Percentiles rank a stretch among this genome's conserved stretches.
Evolutionary conservation across 805 yeast genomes (phyloP).

Genomic region (Tetrapisispora namnaoensis): DNA sequence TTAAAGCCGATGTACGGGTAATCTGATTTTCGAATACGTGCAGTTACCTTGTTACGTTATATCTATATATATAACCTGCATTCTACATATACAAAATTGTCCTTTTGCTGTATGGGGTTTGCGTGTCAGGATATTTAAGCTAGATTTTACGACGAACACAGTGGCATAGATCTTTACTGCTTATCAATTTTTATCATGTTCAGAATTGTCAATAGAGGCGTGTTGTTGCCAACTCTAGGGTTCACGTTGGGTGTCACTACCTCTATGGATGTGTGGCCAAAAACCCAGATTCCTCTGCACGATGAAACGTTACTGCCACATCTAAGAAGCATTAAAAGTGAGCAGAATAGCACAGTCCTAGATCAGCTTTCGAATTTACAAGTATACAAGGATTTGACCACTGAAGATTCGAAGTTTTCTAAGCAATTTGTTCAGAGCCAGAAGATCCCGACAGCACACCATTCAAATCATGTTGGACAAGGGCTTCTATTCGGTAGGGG

Average conservation of each 20-base stretch:
- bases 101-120: too few species aligned
- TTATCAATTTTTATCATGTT: not conserved
- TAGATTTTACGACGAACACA: too few species aligned
- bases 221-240: conserved; percentile 25
- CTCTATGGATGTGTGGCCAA: conserved; percentile 28
- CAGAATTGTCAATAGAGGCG: conserved; percentile 7
- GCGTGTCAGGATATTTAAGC: too few species aligned
- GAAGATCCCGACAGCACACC: conserved; percentile 49
- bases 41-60: too few species aligned
- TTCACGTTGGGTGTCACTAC: conserved; percentile 21
- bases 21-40: too few species aligned
- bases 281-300: conserved; percentile 12
- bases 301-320: conserved; percentile 7
- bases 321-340: conserved; percentile 8
- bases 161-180: not conserved
- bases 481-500: conserved; percentile 64
- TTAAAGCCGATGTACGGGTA: too few species aligned
- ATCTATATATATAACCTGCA: too few species aligned
- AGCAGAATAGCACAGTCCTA: conserved; percentile 25
- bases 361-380: conserved; percentile 11
- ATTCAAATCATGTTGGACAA: conserved; percentile 53
- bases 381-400: conserved; percentile 15
- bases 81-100: too few species aligned
- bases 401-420: conserved; percentile 6
- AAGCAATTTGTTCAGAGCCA: conserved; percentile 31